Conservation (phyloP, 2,329 filamentous ascomycete genomes). For the Rhynchosporium secalis region DNA sequence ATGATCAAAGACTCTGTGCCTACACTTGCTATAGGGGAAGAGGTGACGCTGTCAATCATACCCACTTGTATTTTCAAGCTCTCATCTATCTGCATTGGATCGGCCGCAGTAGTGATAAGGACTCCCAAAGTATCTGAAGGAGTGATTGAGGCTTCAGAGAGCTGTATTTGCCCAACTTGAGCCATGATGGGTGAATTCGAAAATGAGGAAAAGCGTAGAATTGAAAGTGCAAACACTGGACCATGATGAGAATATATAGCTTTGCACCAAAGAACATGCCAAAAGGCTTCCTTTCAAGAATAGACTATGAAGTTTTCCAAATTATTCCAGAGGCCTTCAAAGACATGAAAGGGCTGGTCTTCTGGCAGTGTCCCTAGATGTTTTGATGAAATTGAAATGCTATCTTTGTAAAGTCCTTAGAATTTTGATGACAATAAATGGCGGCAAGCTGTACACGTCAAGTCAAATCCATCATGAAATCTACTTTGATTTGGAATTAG, state of each 20-base stretch:
- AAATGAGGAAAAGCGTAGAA: conserved; percentile 18
- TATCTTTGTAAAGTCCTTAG: too few species aligned
- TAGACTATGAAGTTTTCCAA: not conserved
- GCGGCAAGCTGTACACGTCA: too few species aligned
- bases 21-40: not conserved
- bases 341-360: not conserved
- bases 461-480: too few species aligned
- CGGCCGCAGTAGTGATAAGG: not conserved
- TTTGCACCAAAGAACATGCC: conserved; percentile 2
- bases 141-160: not conserved
- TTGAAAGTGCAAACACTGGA: not conserved
- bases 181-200: conserved; percentile 17
- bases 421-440: too few species aligned
- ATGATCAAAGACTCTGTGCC: conserved; percentile 24
- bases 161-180: conserved; percentile 16
- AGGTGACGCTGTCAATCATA: not conserved
- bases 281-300: not conserved
- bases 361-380: too few species aligned
- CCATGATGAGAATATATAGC: conserved; percentile 19
- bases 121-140: not conserved
- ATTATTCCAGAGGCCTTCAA: not conserved
- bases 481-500: too few species aligned
- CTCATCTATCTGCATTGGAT: not conserved
- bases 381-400: too few species aligned
- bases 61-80: not conserved